Conservation (phyloP, 768 basidiomycete genomes). For the Hericium alpestre region DNA sequence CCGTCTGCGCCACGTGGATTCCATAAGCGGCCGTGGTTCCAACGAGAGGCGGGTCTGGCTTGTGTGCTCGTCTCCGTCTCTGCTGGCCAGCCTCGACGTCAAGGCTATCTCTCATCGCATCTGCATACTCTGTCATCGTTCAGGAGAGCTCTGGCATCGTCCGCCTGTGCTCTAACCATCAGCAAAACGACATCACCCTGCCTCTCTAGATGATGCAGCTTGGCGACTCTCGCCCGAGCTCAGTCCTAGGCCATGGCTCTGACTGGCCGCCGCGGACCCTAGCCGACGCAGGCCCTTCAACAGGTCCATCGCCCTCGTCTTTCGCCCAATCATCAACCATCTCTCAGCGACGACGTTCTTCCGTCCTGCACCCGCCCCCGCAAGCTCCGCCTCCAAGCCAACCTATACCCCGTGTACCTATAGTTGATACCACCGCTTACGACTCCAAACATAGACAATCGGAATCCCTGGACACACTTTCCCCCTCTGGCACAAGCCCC, state of each 20-base stretch:
- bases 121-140: too few relatives aligned
- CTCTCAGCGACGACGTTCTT: slow-evolving; percentile 55
- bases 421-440: slow-evolving; percentile 19
- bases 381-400: slow-evolving; percentile 62
- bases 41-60: not conserved
- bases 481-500: slow-evolving; percentile 10
- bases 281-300: slow-evolving; percentile 17
- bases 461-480: slow-evolving; percentile 15
- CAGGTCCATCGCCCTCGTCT: slow-evolving; percentile 20
- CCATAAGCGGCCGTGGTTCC: not conserved
- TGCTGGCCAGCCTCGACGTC: not conserved
- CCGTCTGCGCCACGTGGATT: not conserved
- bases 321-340: slow-evolving; percentile 20
- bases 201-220: slow-evolving; percentile 7
- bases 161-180: not conserved
- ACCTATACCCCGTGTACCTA: slow-evolving; percentile 63
- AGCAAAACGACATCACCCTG: not conserved
- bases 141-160: not conserved
- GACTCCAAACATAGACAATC: slow-evolving; percentile 13
- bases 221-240: slow-evolving; percentile 18
- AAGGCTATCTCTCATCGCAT: not conserved
- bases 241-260: slow-evolving; percentile 21
- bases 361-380: slow-evolving; percentile 52
- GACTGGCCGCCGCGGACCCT: slow-evolving; percentile 20
- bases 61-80: not conserved